Conservation (phyloP, 2,329 filamentous ascomycete species). For the Aspergillus transmontanensis region DNA sequence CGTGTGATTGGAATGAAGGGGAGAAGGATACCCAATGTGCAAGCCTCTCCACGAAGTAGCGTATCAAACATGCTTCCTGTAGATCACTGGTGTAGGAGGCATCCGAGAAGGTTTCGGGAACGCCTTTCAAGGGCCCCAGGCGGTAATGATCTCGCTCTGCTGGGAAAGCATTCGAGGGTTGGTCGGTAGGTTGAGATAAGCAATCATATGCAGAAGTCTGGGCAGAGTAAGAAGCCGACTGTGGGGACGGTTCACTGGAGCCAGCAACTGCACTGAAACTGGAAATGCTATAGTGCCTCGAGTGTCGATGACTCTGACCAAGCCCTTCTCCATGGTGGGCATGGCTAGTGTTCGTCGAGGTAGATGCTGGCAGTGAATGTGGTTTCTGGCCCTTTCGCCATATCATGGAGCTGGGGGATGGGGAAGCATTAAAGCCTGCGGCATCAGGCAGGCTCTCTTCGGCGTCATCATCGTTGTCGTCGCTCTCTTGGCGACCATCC, state of each 20-base stretch:
- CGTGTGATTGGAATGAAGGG: neutral
- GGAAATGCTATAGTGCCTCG: neutral
- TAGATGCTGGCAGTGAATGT: neutral
- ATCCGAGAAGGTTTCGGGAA: conserved; percentile 6
- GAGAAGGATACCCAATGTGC: conserved; percentile 1
- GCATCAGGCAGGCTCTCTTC: neutral
- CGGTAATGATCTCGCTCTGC: conserved; percentile 5
- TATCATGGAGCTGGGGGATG: neutral
- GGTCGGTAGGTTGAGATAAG: neutral
- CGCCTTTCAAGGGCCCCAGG: conserved; percentile 3
- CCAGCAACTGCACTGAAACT: neutral
- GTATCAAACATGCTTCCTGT: conserved; percentile 9
- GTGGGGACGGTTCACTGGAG: neutral
- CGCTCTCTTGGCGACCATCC: neutral
- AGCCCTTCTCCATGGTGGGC: neutral
- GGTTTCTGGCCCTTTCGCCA: neutral
- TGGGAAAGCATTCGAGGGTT: neutral
- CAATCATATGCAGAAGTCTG: neutral
- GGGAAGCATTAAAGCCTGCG: neutral
- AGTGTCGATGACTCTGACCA: neutral
- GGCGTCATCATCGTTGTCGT: neutral
- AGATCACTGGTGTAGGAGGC: conserved; percentile 4
- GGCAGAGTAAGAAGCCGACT: neutral
- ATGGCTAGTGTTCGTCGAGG: neutral
- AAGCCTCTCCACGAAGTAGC: conserved; percentile 9